Evolutionary conservation across 345 rosid genomes (phyloP).

Genomic region (Stellera chamaejasme): DNA sequence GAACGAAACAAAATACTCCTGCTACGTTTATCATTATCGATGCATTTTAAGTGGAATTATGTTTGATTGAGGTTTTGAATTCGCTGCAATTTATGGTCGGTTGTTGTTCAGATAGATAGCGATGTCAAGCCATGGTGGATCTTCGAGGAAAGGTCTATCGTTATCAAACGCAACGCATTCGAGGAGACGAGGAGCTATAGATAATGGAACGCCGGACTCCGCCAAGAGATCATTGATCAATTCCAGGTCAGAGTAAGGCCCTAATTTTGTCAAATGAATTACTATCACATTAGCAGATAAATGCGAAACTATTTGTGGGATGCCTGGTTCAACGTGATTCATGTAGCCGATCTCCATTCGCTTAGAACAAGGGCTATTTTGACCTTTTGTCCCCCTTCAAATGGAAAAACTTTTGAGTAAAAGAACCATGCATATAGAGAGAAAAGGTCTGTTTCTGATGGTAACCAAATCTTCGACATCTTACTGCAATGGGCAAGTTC

Average conservation of each 20-base stretch:
- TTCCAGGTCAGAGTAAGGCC: constrained; percentile 48
- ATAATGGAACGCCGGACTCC: constrained; percentile 41
- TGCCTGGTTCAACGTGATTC: too few species aligned
- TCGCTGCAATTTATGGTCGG: neutral
- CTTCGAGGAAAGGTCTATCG: constrained; percentile 55
- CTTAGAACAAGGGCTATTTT: neutral
- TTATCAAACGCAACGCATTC: constrained; percentile 27
- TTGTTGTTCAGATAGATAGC: constrained; percentile 6
- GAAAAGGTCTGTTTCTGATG: too few species aligned
- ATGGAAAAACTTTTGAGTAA: too few species aligned
- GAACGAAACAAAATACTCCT: too few species aligned
- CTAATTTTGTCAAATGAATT: neutral
- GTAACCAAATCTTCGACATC: too few species aligned
- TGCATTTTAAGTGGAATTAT: neutral
- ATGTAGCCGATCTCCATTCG: neutral
- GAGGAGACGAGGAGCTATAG: constrained; percentile 44
- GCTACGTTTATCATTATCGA: neutral
- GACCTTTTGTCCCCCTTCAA: too few species aligned
- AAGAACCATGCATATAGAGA: too few species aligned
- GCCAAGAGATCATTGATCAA: constrained; percentile 43
- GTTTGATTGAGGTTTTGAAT: too few species aligned
- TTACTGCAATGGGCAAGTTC: too few species aligned
- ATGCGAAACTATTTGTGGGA: too few species aligned
- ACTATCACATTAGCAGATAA: too few species aligned
- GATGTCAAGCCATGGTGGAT: constrained; percentile 67